Percentiles rank a stretch among this genome's conserved stretches.
These are phyloP conservation scores for Sanguinoderma infundibulare DNA, from an alignment of 1,284 basidiomycete species.

Conservation along the genomic window DNA sequence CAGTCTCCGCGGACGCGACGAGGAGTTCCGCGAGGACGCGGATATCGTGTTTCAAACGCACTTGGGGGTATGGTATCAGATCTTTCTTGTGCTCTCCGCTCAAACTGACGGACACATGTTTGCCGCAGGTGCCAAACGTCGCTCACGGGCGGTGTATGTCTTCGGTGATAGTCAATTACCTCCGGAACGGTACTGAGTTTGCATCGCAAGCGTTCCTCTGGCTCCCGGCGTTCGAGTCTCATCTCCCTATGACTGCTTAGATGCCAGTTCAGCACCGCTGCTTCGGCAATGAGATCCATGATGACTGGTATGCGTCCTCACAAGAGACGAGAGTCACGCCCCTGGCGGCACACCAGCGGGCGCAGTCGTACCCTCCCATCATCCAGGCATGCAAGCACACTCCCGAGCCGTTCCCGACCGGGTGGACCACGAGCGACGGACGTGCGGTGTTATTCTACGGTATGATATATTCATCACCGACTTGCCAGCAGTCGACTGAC, in stretches of 20 bases:
- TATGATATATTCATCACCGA: conserved; percentile 29
- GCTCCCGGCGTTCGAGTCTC: neutral
- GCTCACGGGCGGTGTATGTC: neutral
- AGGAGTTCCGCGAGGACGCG: neutral
- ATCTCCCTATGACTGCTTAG: neutral
- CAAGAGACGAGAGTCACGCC: neutral
- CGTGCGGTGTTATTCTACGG: conserved; percentile 84
- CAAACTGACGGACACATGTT: neutral
- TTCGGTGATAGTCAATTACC: neutral
- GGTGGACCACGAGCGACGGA: conserved; percentile 65
- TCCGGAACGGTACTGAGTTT: neutral
- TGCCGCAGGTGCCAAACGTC: neutral
- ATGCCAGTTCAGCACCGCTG: neutral
- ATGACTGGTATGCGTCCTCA: neutral
- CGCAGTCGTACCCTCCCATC: neutral
- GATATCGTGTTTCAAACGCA: neutral
- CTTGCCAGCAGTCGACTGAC: neutral
- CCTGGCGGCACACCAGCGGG: neutral
- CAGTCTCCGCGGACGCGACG: neutral
- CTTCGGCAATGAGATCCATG: neutral
- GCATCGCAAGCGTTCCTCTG: neutral
- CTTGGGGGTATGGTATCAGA: neutral
- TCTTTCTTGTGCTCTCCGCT: neutral
- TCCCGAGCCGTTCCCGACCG: neutral
- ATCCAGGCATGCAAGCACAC: neutral